Base-by-base conservation (phyloP, 805 yeast genomes). In the Nakazawaea holstii region DNA sequence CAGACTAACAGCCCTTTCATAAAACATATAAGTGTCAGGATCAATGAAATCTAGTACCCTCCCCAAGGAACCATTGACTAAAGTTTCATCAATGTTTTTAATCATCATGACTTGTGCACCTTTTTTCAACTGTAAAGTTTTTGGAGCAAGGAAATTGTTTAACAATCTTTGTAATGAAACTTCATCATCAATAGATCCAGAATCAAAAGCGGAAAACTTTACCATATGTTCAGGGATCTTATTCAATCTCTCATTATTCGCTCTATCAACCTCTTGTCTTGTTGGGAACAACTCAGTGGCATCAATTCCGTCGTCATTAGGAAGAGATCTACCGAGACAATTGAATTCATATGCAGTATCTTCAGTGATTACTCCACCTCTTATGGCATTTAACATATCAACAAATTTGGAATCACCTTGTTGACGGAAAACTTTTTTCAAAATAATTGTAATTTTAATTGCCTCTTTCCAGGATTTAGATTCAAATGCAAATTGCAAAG, bases 81-180 rank as follows among this genome's bases (percentile, higher is more conserved):
- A 67, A 0, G 80, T 73, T 28, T 77, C 83, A 58, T 84, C 92
- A 48, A 82, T 72, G 58, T 87, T 87, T 59, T 86, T 86, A 41
- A 86, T 73, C 72, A 86, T 79, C 92, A 87, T 86, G 0, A 87
- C 95, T 63, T 86, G 94, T 0, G 92, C 88, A 39, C 84, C 84
- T 47, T 74, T 74, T 57, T 85, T 87, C 55, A 87, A 65, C 6
- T 68, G 68, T 11, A 87, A 59, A 33, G 64, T 65, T 33, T 70
- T 67, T 2, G 88, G 87, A 1, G 90, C 86, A 56, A 86, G 62
- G 52, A 84, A 81, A 54, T 80, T 78, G 20, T 72, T 68, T 10
- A 83, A 61, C 24, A 82, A 56, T 44, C 65, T 69, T 42, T 69
- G 69, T 40, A 76, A 67, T 24, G 68, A 64, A 2, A 65, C 73